Percentiles rank a stretch among this genome's conserved stretches.
These are phyloP conservation scores for Tribonema minus DNA, from an alignment of 108 stramenopile species.

Conservation along the genomic window DNA sequence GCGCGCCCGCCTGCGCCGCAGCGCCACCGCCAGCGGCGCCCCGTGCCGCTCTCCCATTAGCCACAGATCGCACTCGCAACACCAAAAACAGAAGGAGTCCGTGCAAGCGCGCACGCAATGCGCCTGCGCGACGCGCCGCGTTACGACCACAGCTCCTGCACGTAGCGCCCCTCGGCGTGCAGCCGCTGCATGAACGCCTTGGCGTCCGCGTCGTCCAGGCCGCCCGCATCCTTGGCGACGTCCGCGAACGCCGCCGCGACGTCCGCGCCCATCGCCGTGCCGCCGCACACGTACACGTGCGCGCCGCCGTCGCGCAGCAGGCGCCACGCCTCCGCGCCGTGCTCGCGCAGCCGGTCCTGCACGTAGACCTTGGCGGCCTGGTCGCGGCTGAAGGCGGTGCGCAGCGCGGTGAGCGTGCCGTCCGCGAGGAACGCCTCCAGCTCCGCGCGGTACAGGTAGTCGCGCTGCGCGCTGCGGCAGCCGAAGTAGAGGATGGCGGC, in stretches of 20 bases:
- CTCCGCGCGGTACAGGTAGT: conserved; percentile 89
- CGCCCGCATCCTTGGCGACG: conserved; percentile 11
- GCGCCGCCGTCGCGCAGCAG: neutral
- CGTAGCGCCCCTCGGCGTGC: conserved; percentile 17
- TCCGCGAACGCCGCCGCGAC: conserved; percentile 41
- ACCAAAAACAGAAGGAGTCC: neutral
- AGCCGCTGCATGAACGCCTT: conserved; percentile 25
- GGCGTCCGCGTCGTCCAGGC: conserved; percentile 53
- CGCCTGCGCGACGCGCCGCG: too few species aligned
- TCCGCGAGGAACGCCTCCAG: conserved; percentile 58
- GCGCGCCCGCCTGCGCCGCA: too few species aligned
- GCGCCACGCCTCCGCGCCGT: neutral
- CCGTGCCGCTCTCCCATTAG: too few species aligned
- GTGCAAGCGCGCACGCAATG: neutral
- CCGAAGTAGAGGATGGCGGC: conserved; percentile 89
- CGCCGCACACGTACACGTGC: conserved; percentile 57
- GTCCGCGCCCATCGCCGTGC: conserved; percentile 52
- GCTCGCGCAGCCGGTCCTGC: conserved; percentile 67
- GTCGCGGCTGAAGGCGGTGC: conserved; percentile 84
- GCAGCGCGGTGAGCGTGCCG: conserved; percentile 64
- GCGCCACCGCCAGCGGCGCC: too few species aligned
- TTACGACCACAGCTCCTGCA: conserved; percentile 34
- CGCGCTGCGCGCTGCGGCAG: conserved; percentile 72
- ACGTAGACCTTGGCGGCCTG: conserved; percentile 83
- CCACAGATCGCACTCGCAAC: too few species aligned